phyloP scores from a whole-genome alignment of 371 early-diverging fungal genomes.

The Paraphysoderma sedebokerense region DNA sequence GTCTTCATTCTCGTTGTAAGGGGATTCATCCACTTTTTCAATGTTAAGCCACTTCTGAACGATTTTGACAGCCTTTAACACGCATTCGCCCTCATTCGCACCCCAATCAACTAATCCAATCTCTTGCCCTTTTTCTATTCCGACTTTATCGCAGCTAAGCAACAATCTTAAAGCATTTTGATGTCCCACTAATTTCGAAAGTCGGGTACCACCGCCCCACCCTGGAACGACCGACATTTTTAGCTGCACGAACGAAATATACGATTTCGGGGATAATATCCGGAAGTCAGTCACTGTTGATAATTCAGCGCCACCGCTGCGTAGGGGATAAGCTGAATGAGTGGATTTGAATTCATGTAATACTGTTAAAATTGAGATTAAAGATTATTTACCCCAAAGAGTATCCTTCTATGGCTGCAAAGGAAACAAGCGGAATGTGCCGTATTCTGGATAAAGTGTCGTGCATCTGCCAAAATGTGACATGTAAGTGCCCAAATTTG shows the following conservation, averaged over 20 bases:
- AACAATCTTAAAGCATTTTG: conserved; percentile 29
- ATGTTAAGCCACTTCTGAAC: too few relatives aligned
- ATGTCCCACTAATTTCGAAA: conserved; percentile 30
- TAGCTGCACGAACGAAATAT: conserved; percentile 41
- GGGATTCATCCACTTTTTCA: too few relatives aligned
- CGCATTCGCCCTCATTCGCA: too few relatives aligned
- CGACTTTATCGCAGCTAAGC: conserved; percentile 1
- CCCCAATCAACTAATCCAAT: too few relatives aligned
- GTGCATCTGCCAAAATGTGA: too few relatives aligned
- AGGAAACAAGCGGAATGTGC: conserved; percentile 34
- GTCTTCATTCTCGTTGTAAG: too few relatives aligned
- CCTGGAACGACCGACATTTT: conserved; percentile 45
- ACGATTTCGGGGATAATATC: conserved; percentile 21
- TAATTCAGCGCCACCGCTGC: conserved; percentile 52
- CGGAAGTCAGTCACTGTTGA: conserved; percentile 42
- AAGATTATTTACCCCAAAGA: background rate
- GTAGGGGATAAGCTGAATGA: background rate
- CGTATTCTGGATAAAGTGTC: conserved; percentile 32
- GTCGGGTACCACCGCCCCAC: conserved; percentile 35
- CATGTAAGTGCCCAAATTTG: too few relatives aligned
- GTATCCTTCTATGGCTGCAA: conserved; percentile 40
- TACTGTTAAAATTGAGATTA: background rate
- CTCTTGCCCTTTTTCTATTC: too few relatives aligned
- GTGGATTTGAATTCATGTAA: too few relatives aligned
- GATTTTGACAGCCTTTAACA: too few relatives aligned